Evolutionary conservation across 176 grass and related monocot species (phyloP), one percentile per base, ranked within the genome.

Genomic region (Lolium multiflorum): DNA sequence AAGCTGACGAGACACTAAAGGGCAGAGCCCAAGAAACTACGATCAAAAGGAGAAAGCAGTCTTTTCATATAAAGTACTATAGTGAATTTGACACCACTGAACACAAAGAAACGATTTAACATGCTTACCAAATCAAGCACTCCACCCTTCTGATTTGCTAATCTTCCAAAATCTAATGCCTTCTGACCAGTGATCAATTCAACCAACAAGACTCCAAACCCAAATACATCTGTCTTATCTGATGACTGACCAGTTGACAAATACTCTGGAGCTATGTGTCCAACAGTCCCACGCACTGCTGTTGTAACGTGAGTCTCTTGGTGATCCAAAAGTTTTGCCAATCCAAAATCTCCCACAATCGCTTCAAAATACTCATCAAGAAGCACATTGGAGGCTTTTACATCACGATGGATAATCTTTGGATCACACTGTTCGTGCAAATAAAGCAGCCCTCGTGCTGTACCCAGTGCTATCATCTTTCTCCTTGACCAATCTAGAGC

Each of bases 181-280:
- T 98, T 98, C 56, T 96, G 96, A 76, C 96, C 96, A 35, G 93
- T 98, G 26, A 98, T 94, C 87, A 96, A 79, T 92, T 98, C 96
- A 75, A 98, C 91, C 61, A 98, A 81, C 24, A 98, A 81, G 71
- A 98, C 93, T 14, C 97, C 97, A 78, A 94, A 98, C 60, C 97
- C 97, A 92, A 98, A 98, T 48, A 98, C 97, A 88, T 98, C 97
- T 0, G 97, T 98, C 82, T 98, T 98, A 84, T 96, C 97, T 4
- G 97, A 98, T 25, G 97, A 98, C 79, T 98, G 97, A 0, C 97
- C 97, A 28, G 97, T 98, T 41, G 97, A 98, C 52, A 98, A 84
- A 61, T 98, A 98, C 71, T 98, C 96, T 39, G 96, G 96, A 37
- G 96, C 96, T 84, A 98, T 98, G 84, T 98, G 96, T 31, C 96